A percentile compares a stretch with the other conserved stretches of the same genome.
Conservation (phyloP, 306 rosid species). For the Purshia tridentata region DNA sequence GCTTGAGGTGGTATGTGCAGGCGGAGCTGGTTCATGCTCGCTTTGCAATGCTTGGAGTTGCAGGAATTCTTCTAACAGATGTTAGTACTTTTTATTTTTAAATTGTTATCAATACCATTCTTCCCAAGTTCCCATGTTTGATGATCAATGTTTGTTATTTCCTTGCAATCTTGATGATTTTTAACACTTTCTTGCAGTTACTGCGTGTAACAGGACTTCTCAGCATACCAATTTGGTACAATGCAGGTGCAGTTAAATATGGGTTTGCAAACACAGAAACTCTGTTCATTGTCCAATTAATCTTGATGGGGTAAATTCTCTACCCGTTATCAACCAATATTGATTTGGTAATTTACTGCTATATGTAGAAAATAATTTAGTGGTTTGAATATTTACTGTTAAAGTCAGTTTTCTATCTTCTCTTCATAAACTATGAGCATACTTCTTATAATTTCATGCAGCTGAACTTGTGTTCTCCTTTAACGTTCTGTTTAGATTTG, state of each 20-base stretch:
- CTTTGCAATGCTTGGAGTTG: conserved; percentile 89
- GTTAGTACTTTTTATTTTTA: conserved; percentile 39
- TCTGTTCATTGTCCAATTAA: conserved; percentile 69
- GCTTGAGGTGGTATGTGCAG: conserved; percentile 94
- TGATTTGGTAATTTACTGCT: conserved; percentile 16
- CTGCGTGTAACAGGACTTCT: conserved; percentile 73
- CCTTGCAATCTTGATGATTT: not conserved
- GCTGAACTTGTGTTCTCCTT: not conserved
- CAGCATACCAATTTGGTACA: conserved; percentile 72
- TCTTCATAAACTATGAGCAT: no score
- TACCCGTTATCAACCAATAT: conserved; percentile 3
- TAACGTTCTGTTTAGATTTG: conserved; percentile 55
- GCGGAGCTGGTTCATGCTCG: conserved; percentile 89
- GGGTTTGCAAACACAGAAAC: conserved; percentile 67
- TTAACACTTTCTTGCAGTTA: conserved; percentile 44
- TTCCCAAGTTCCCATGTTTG: no score
- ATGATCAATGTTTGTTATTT: not conserved
- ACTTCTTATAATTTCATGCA: not conserved
- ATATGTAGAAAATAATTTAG: not conserved
- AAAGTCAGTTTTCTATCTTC: not conserved
- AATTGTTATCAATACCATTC: not conserved
- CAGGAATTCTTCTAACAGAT: conserved; percentile 87
- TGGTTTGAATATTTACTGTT: not conserved
- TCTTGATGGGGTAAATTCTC: conserved; percentile 74
- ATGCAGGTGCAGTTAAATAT: conserved; percentile 78